Conservation (phyloP, 176 grass and related monocot genomes). For the Carex parvula region DNA sequence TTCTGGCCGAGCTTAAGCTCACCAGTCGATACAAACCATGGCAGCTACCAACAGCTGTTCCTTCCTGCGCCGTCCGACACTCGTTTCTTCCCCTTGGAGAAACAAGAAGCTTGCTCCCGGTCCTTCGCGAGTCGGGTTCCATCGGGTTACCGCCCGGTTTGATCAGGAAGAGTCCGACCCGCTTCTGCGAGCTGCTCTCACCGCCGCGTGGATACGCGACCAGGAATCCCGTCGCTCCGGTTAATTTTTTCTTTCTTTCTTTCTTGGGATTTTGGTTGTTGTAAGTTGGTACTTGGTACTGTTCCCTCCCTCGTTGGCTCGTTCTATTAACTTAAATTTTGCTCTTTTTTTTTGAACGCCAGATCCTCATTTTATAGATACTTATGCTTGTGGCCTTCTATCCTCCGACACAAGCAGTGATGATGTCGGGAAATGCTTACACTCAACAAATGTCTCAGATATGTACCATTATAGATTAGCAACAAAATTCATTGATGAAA, state of each 20-base stretch:
- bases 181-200: slow-evolving; percentile 32
- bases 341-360: slow-evolving; percentile 6
- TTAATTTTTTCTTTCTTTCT: not conserved
- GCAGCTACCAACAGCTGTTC: not conserved
- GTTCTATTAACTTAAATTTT: slow-evolving; percentile 9
- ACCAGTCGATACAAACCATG: not conserved
- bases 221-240: slow-evolving; percentile 49
- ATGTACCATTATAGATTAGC: slow-evolving; percentile 47
- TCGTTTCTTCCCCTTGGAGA: not conserved
- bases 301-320: not conserved
- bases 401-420: slow-evolving; percentile 33
- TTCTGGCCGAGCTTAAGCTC: not conserved
- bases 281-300: not conserved
- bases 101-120: not conserved
- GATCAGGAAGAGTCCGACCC: slow-evolving; percentile 31
- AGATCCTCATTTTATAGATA: slow-evolving; percentile 90
- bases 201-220: slow-evolving; percentile 37
- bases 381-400: slow-evolving; percentile 70
- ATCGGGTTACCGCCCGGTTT: not conserved
- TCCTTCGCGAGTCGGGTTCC: not conserved
- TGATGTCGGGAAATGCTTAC: slow-evolving; percentile 21
- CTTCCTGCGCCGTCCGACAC: not conserved
- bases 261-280: not conserved
- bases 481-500: slow-evolving; percentile 86
- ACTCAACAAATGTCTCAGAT: slow-evolving; percentile 25